phyloP scores from a whole-genome alignment of 306 rosid species.

The Spatholobus suberectus region DNA sequence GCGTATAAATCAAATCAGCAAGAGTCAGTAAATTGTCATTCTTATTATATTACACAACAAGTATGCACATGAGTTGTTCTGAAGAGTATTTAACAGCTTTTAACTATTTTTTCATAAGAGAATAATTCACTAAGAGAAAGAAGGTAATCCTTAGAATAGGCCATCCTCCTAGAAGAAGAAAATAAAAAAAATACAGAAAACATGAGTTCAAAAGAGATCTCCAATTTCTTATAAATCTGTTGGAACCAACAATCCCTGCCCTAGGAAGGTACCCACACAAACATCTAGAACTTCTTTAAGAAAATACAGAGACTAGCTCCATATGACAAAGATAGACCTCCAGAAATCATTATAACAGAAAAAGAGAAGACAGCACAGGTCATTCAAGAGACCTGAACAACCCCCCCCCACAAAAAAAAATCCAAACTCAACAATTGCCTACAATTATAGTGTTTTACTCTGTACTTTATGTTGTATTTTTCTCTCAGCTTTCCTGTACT shows the following conservation, averaged over 20 bases:
- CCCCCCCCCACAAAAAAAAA: neutral
- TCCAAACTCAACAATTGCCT: neutral
- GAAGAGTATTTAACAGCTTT: neutral
- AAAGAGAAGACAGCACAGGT: neutral
- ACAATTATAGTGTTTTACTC: too few relatives aligned
- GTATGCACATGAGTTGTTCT: too few relatives aligned
- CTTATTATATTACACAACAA: conserved; percentile 16
- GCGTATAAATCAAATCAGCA: conserved; percentile 13
- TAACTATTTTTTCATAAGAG: neutral
- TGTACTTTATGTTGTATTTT: too few relatives aligned
- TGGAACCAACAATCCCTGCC: neutral
- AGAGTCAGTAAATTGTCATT: neutral
- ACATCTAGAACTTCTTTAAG: neutral
- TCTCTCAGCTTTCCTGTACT: too few relatives aligned
- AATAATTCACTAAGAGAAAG: neutral
- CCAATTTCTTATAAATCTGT: neutral
- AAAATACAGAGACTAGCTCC: neutral
- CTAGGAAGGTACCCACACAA: neutral
- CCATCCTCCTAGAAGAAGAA: neutral
- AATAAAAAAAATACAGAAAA: neutral
- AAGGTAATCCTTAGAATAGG: neutral
- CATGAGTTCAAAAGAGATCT: neutral
- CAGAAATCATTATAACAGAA: neutral
- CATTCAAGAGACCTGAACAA: neutral
- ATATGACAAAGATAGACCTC: neutral